Evolutionary conservation across 305 asterid species (phyloP).

Genomic region (Plantago coronopus): DNA sequence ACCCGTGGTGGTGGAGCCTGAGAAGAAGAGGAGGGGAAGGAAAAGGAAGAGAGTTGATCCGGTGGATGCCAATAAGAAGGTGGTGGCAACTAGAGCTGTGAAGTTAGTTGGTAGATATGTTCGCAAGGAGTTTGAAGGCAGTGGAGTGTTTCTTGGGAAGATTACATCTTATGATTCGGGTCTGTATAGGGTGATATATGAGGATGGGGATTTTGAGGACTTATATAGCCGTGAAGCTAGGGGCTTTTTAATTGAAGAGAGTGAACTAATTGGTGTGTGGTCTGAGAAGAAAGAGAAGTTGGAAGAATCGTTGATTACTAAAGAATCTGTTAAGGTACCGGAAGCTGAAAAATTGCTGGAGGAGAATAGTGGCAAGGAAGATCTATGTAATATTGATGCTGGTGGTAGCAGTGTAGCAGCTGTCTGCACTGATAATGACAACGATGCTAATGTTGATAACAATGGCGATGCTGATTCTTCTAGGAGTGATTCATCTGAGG

Average conservation of each 20-base stretch:
- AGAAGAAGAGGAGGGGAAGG: slow-evolving; percentile 64
- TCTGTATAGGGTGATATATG: slow-evolving; percentile 69
- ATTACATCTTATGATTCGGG: slow-evolving; percentile 55
- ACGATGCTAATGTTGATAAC: slow-evolving; percentile 24
- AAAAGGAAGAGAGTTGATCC: slow-evolving; percentile 64
- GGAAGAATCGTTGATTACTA: slow-evolving; percentile 37
- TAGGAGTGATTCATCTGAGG: slow-evolving; percentile 51
- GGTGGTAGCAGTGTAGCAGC: slow-evolving; percentile 29
- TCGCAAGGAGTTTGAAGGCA: slow-evolving; percentile 65
- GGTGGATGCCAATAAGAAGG: slow-evolving; percentile 50
- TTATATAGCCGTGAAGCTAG: slow-evolving; percentile 54
- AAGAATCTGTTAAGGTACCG: slow-evolving; percentile 27
- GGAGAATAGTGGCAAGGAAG: slow-evolving; percentile 17
- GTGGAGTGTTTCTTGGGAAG: slow-evolving; percentile 67
- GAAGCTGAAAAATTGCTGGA: slow-evolving; percentile 23
- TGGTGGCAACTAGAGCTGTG: slow-evolving; percentile 40
- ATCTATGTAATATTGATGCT: slow-evolving; percentile 27
- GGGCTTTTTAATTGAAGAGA: slow-evolving; percentile 51
- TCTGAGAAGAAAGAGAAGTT: slow-evolving; percentile 48
- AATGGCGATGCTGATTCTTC: slow-evolving; percentile 38
- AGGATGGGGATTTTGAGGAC: slow-evolving; percentile 87
- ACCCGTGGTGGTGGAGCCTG: slow-evolving; percentile 29
- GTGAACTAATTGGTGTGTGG: slow-evolving; percentile 62
- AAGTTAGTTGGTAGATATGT: slow-evolving; percentile 66
- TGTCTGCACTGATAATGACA: slow-evolving; percentile 27